Evolutionary conservation across 768 basidiomycete species (phyloP), one percentile per base, ranked within the genome.

Genomic region (Leccinum disarticulatum): DNA sequence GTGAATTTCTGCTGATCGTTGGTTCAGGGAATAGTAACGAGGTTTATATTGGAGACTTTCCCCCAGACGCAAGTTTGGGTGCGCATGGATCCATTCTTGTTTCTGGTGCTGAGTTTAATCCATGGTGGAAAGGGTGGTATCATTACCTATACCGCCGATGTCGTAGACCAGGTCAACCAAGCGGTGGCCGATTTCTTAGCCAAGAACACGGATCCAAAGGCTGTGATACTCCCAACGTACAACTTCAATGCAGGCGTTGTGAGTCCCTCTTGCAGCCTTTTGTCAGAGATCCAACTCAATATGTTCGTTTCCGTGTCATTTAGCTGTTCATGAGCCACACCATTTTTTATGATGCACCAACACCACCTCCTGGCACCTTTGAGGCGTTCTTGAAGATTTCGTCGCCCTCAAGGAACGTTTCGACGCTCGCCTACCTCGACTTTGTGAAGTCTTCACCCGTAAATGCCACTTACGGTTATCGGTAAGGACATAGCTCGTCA

Each of bases 121-220:
- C n/a, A 6, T 5, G 17, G 25, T 36, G 35, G 3, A 19, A 52
- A 85, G 83, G 83, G 82, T 13, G 85, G 84, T 5, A 31, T 76
- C 1, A 76, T 85, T 33, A 67, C 63, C 1, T 73, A 70, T 53
- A 54, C 64, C 6, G 50, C 19, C 7, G 35, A 27, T 17, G 25
- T 46, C 33, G 30, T 57, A 10, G 59, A 57, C 19, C 30, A 30
- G 36, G 38, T 63, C 11, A 64, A 54, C 31, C 25, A 19, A 6
- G 68, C 60, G 19, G 59, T 61, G 9, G 52, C 59, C 6, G 58
- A 59, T 30, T 64, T 70, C 28, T 52, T 36, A 10, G 58, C 53
- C 4, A 62, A 58, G 1, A 56, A 38, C 41, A 46, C 38, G 1
- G 66, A 66, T 48, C 64, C 66, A 9, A 68, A 64, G 25, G 47